These are phyloP conservation scores for Coccinonectria pachysandricola DNA, from an alignment of 2,329 filamentous ascomycete species.

Conservation along the genomic window DNA sequence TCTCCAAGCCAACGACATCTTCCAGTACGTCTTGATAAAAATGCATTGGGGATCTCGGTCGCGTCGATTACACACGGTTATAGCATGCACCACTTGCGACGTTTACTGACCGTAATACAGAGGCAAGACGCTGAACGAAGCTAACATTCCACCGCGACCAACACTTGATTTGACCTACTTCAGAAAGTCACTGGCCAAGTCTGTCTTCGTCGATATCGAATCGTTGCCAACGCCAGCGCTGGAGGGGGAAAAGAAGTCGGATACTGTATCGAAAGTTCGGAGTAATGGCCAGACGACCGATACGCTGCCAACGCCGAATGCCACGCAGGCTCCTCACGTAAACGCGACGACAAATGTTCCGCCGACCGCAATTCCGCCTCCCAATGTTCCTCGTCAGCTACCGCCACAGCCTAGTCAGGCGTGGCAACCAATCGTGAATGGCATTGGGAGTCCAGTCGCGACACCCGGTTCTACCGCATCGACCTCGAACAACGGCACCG, in stretches of 20 bases:
- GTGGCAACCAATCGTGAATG: constrained; percentile 3
- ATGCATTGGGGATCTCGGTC: no score
- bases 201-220: constrained; percentile 13
- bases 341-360: constrained; percentile 5
- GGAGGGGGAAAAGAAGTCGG: constrained; percentile 6
- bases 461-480: constrained; percentile 4
- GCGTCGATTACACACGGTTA: no score
- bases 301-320: constrained; percentile 1
- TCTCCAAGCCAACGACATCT: constrained; percentile 45
- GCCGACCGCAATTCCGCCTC: constrained; percentile 5
- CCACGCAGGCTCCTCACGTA: constrained; percentile 6
- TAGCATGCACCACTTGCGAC: constrained; percentile 7
- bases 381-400: constrained; percentile 1
- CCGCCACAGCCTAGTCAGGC: constrained; percentile 1
- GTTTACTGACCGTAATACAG: constrained; percentile 18
- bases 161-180: constrained; percentile 33
- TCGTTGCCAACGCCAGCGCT: constrained; percentile 4
- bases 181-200: constrained; percentile 27
- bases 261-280: constrained; percentile 4
- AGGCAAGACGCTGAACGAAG: constrained; percentile 38
- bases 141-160: constrained; percentile 40
- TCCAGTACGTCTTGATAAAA: constrained; percentile 42
- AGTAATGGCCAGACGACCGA: constrained; percentile 7
- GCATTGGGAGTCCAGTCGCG: constrained; percentile 7
- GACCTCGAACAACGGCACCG: constrained; percentile 1